Base-by-base conservation (phyloP, 306 rosid genomes). In the Cotoneaster glaucophyllus region DNA sequence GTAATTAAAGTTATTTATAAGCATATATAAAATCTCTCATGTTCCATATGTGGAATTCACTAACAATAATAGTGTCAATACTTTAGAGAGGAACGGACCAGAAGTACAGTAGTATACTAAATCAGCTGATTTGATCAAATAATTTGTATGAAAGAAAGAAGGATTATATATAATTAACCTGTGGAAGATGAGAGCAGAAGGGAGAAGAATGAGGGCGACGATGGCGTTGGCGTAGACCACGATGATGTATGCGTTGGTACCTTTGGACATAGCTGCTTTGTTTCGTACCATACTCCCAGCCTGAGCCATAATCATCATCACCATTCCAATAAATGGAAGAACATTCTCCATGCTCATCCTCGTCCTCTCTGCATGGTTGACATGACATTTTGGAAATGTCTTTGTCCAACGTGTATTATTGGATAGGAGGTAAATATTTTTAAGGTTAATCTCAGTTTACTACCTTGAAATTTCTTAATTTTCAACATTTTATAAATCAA, bases 291-390 rank as follows among this genome's bases (percentile, higher is more conserved):
- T 45, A 17, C 32, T 80, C 2, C 84, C 78, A 54, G 80, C 78
- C 77, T 86, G 87, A 63, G 63, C 14, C 75, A 86, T 8, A 75
- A 86, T 45, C 25, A 73, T 77, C 18, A 71, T 0, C 45, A 82
- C 48, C 88, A 86, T 88, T 53, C 90, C 93, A 65, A 67, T 17
- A 70, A 86, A 86, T 25, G 87, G 58, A 58, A 77, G 5, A 13
- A 73, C 11, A 24, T 73, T 71, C 24, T 66, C 64, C 67, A 34
- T 29, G 64, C 31, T 21, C 44, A 4, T 32, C 34, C 34, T 11
- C 39, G 1, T 58, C 31, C 62, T 9, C 19, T 22, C 71, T 29
- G 34, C 34, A 5, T 32, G 34, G 34, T 32, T 32, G 34, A 32
- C 34, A 32, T 32, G 34, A 32, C 34, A 32, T 32, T 32, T 32